Base-by-base conservation (phyloP, 2,329 filamentous ascomycete genomes). In the Sclerotinia spermophila region DNA sequence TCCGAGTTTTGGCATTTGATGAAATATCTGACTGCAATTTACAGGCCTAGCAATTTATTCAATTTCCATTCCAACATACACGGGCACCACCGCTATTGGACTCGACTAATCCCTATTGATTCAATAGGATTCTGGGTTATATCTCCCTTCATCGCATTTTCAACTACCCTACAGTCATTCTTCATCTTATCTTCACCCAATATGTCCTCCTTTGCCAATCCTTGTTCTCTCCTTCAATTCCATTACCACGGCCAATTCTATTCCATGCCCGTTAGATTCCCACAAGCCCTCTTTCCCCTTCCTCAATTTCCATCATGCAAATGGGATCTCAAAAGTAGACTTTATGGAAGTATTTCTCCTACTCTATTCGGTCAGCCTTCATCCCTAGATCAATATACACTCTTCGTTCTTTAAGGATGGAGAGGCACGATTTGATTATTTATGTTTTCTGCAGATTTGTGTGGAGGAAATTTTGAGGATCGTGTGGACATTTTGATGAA, bases 291-390 rank as follows among this genome's bases (percentile, higher is more conserved):
- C 8, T 44, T 44, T 8, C 42, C 42, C 42, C 48, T 17, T 27
- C 48, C 8, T 27, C 33, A 19, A 10, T 38, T 24, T 35, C 11
- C 19, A 58, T 35, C 10, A 58, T n/a, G 2, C 33, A 53, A 53
- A 53, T n/a, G 62, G 62, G 62, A 66, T 66, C 62, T 66, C 48
- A 55, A 66, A 66, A 66, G 62, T 66, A 66, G 62, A 66, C 62
- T 30, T 66, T 66, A 42, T 66, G 40, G 62, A 66, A 66, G 62
- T 53, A 66, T 66, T 66, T 66, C 62, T 66, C 33, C 62, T 27
- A 66, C 62, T 66, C 48, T 66, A 42, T 66, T 66, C 62, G 62
- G 62, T 66, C 62, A 66, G 62, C 55, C 62, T 66, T 66, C 45
- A 66, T 66, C 45, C 48, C 62, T 40, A 66, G 30, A 55, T 66